phyloP scores from a whole-genome alignment of 768 basidiomycete genomes.

The Lactarius evosmus region DNA sequence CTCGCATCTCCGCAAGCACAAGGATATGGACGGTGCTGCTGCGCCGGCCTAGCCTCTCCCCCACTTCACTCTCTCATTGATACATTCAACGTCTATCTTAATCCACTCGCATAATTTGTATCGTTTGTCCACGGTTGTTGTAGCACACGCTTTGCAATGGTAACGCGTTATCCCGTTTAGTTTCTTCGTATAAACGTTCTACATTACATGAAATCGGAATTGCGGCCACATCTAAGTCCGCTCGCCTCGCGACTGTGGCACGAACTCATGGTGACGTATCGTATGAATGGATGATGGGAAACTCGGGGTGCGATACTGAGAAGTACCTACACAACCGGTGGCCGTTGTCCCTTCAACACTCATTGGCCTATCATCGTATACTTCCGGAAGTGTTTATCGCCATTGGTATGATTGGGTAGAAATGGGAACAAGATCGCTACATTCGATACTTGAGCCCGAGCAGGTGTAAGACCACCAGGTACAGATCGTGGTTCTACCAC shows the following conservation, averaged over 20 bases:
- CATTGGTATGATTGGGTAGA: background rate
- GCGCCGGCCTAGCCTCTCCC: conserved; percentile 8
- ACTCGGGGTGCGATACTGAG: too few species aligned
- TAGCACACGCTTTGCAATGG: conserved; percentile 1
- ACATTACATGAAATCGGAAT: background rate
- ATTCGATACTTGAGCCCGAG: background rate
- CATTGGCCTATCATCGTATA: conserved; percentile 1
- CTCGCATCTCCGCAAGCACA: conserved; percentile 26
- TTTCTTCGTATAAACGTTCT: background rate
- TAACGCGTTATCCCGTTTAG: background rate
- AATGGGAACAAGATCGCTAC: background rate
- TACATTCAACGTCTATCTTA: background rate
- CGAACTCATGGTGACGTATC: background rate
- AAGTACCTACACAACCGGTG: too few species aligned
- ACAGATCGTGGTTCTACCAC: background rate
- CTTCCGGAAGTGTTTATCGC: background rate
- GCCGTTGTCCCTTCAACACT: background rate
- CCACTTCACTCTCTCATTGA: conserved; percentile 8
- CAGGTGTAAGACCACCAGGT: background rate
- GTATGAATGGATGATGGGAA: too few species aligned
- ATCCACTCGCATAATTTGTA: background rate
- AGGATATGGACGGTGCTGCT: conserved; percentile 25
- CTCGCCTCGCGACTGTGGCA: conserved; percentile 2
- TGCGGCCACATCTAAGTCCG: background rate
- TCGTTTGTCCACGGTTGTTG: background rate